Evolutionary conservation across 257 asterid genomes (phyloP).

Genomic region (Capsicum rhomboideum): DNA sequence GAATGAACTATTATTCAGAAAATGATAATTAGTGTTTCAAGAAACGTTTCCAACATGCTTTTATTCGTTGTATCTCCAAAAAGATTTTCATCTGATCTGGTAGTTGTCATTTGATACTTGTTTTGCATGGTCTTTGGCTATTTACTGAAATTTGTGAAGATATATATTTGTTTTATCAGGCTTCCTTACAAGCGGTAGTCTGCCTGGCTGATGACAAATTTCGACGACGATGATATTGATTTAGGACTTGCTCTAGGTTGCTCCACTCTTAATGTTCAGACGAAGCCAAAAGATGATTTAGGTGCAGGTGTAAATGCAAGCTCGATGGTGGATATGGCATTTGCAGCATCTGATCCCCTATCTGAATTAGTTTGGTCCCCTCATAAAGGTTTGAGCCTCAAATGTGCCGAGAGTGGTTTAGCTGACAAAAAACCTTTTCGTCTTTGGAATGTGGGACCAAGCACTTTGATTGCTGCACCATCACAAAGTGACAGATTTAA

Average conservation of each 20-base stretch:
- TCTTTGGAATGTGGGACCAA: slow-evolving; percentile 31
- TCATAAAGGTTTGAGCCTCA: slow-evolving; percentile 44
- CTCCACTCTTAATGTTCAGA: slow-evolving; percentile 12
- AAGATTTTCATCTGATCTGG: neutral
- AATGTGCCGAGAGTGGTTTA: slow-evolving; percentile 30
- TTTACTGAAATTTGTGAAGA: neutral
- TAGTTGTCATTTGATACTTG: neutral
- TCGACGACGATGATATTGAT: slow-evolving; percentile 25
- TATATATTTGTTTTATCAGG: slow-evolving; percentile 9
- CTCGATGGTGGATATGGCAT: slow-evolving; percentile 30
- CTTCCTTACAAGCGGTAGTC: neutral
- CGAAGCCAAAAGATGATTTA: slow-evolving; percentile 12
- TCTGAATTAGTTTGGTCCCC: slow-evolving; percentile 81
- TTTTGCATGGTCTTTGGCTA: neutral
- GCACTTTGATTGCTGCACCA: slow-evolving; percentile 11
- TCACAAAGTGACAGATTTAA: slow-evolving; percentile 18
- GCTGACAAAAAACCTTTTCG: slow-evolving; percentile 25
- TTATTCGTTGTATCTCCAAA: neutral
- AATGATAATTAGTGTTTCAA: neutral
- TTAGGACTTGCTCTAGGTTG: slow-evolving; percentile 45
- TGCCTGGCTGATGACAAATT: slow-evolving; percentile 17
- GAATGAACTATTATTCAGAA: neutral
- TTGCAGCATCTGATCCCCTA: slow-evolving; percentile 53
- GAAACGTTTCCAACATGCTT: neutral
- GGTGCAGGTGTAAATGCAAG: slow-evolving; percentile 97